phyloP scores from a whole-genome alignment of 2,329 filamentous ascomycete genomes.

The Albophoma yamanashiensis region DNA sequence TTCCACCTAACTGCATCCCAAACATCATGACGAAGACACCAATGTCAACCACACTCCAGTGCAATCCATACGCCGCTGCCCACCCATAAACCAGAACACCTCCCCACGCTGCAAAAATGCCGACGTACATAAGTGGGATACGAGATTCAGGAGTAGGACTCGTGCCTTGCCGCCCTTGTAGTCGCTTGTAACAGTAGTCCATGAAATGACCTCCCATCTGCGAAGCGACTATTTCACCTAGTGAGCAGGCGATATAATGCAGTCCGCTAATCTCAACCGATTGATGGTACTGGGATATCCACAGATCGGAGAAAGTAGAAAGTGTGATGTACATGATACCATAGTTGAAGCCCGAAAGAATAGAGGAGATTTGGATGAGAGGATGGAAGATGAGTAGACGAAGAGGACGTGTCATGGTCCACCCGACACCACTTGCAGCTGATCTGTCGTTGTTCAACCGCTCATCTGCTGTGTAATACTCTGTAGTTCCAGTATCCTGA shows the following conservation, averaged over 20 bases:
- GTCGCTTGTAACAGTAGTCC: conserved; percentile 22
- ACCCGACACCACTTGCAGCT: conserved; percentile 11
- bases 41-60: conserved; percentile 27
- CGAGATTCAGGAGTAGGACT: conserved; percentile 10
- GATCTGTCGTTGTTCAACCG: conserved; percentile 19
- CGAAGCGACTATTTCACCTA: conserved; percentile 49
- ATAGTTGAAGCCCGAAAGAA: conserved; percentile 48
- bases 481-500: conserved; percentile 15
- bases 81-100: conserved; percentile 33
- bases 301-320: conserved; percentile 49
- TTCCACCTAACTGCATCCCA: conserved; percentile 5
- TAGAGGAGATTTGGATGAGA: conserved; percentile 44
- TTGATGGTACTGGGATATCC: conserved; percentile 42
- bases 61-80: conserved; percentile 22
- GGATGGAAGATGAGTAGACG: conserved; percentile 46
- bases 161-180: neutral
- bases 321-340: conserved; percentile 55
- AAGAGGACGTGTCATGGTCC: conserved; percentile 41
- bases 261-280: conserved; percentile 47
- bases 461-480: conserved; percentile 26
- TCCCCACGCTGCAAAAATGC: conserved; percentile 29
- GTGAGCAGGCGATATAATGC: conserved; percentile 51
- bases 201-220: conserved; percentile 33
- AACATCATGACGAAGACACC: conserved; percentile 21
- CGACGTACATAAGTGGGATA: conserved; percentile 17